Evolutionary conservation across 140 eudicot species (phyloP), one percentile per base, ranked within the genome.

Genomic region (Cichorium intybus): DNA sequence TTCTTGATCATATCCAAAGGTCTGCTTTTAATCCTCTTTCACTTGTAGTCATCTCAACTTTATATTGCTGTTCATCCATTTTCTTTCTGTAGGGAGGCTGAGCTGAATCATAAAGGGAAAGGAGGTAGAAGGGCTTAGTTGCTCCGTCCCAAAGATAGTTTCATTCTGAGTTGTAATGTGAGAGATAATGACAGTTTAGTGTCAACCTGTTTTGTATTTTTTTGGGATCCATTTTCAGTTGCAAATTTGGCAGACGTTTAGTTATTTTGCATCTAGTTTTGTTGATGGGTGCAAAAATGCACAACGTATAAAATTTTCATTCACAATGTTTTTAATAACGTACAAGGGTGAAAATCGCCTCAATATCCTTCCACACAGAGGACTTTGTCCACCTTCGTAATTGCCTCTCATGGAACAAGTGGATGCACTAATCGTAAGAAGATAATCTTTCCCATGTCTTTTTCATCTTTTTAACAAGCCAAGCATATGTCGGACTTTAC

Each of bases 1-100:
- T 89, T 72, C 92, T 89, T 60, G 89, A 89, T 68, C 95, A 79
- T 64, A 70, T 86, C 66, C 73, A 83, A 62, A 83, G 97, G 95
- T 89, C 10, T 57, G 68, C 16, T 24, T 66, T 20, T 33, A 18
- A 10, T 20, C 27, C 31, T 29, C 29, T 54, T 26, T 23, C 59
- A 11, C 24, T 10, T 18, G 24, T 52, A 52, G 3, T 23, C 56
- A 20, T 22, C 24, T 52, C 33, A 3, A 27, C 4, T 5, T 27
- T 22, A 7, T 22, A 12, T 23, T 52, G 58, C 24, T 52, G 33
- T 24, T 52, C 7, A 12, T 52, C 22, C 4, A 4, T 22, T 50
- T 50, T 4, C 12, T 11, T 7, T 52, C 2, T 11, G 34, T 52
- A 52, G 58, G 60, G 60, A 55, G 39, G 60, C 22, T 55, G 60